Evolutionary conservation across 306 rosid species (phyloP), one percentile per base, ranked within the genome.

Genomic region (Adenanthera pavonina): DNA sequence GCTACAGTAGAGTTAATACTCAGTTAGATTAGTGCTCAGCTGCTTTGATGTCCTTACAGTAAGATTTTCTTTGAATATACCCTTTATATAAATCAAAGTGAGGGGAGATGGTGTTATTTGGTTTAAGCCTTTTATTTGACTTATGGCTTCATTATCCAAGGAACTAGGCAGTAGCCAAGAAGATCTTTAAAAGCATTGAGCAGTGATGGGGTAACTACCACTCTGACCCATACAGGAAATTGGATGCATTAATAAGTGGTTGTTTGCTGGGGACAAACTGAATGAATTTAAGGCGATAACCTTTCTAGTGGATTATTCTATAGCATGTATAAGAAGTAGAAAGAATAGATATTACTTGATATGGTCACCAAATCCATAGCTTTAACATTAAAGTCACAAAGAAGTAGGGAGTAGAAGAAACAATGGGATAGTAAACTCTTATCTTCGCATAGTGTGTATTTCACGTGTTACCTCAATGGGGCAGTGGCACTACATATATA

Each of bases 211-310:
- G 69, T 56, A 73, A 73, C 46, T 51, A 64, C 72, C 34, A 35
- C 16, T 7, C 35, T 60, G 66, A 54, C 57, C 60, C 35, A 72
- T 44, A 19, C 20, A 35, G 38, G 54, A 76, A 25, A 76, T 49
- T 47, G 10, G 61, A 56, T 56, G 77, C 83, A 47, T 15, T 46
- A 59, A 52, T 43, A 19, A 53, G 11, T 65, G 47, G 54, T 25
- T 49, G 33, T 70, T 76, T 70, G 68, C 67, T 70, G 34, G 30
- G 79, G 25, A 20, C 51, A 30, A 52, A 38, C 68, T 25, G 30
- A 25, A 25, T 25, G 30, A 25, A 25, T 25, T 25, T 25, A 25
- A 25, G 30, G 30, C 30, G 30, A 25, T 25, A 25, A 25, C 30
- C 30, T 25, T 25, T 25, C 30, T 25, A 25, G 30, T 25, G 30